phyloP scores from a whole-genome alignment of 2,329 filamentous ascomycete genomes.

The Alternaria triticina region DNA sequence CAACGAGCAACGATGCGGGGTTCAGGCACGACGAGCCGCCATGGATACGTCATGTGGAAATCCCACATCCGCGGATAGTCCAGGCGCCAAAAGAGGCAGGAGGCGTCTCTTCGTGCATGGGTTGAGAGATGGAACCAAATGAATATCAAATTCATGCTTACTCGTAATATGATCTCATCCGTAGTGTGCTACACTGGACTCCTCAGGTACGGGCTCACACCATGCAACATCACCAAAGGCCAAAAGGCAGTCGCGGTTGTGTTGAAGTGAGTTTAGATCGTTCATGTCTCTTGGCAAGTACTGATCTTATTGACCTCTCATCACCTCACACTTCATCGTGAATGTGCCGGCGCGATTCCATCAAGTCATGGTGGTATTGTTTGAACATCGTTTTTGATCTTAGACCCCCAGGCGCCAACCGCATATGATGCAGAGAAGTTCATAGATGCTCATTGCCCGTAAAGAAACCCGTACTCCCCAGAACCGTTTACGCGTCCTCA shows the following conservation, averaged over 20 bases:
- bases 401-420: conserved; percentile 48
- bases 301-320: conserved; percentile 9
- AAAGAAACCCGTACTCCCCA: conserved; percentile 48
- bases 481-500: conserved; percentile 60
- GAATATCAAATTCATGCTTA: background rate
- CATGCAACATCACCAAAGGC: background rate
- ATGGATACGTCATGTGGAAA: conserved; percentile 22
- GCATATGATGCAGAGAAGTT: conserved; percentile 50
- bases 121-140: background rate
- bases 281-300: conserved; percentile 6
- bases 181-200: background rate
- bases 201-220: background rate
- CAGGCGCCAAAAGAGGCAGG: background rate
- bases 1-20: conserved; percentile 22
- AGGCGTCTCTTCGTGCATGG: background rate
- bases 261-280: conserved; percentile 7
- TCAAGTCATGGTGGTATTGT: conserved; percentile 43
- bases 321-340: conserved; percentile 11
- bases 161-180: background rate
- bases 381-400: conserved; percentile 50
- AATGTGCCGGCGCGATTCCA: conserved; percentile 19
- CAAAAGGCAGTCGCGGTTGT: background rate
- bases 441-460: conserved; percentile 50
- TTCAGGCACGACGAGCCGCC: conserved; percentile 12
- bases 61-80: conserved; percentile 6